These are phyloP conservation scores for Leishmania tropica DNA, from an alignment of 208 protist genomes.

Conservation along the genomic window DNA sequence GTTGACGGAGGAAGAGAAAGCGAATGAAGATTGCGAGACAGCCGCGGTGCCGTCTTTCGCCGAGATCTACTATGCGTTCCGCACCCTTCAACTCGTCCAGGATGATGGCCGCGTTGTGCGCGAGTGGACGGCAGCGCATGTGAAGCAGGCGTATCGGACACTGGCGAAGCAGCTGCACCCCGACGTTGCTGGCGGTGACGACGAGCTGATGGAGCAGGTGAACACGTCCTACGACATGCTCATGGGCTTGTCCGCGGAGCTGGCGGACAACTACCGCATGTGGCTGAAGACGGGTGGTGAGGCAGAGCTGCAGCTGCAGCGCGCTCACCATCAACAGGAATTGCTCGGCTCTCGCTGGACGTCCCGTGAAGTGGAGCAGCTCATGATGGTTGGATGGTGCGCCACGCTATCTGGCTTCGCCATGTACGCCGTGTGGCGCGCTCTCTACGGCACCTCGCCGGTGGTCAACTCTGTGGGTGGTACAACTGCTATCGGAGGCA, in stretches of 20 bases:
- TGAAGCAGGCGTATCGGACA: slow-evolving; percentile 45
- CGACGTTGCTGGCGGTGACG: slow-evolving; percentile 39
- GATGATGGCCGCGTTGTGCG: slow-evolving; percentile 18
- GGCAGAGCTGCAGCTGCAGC: slow-evolving; percentile 3
- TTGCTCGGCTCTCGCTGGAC: slow-evolving; percentile 13
- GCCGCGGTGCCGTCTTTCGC: slow-evolving; percentile 14
- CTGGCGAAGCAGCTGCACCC: slow-evolving; percentile 47
- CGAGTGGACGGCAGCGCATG: slow-evolving; percentile 28
- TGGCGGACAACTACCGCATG: slow-evolving; percentile 18
- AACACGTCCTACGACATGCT: slow-evolving; percentile 42
- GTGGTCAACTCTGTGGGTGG: not conserved
- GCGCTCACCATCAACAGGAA: not conserved
- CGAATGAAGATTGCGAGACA: slow-evolving; percentile 7
- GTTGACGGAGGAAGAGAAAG: not conserved
- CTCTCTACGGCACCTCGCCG: slow-evolving; percentile 8
- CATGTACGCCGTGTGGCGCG: slow-evolving; percentile 12
- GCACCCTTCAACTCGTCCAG: slow-evolving; percentile 21
- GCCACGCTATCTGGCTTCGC: slow-evolving; percentile 21
- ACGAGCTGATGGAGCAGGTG: slow-evolving; percentile 43
- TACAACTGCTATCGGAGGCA: not conserved
- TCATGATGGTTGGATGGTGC: slow-evolving; percentile 38
- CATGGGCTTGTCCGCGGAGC: slow-evolving; percentile 1
- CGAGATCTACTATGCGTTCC: slow-evolving; percentile 25
- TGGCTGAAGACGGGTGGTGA: slow-evolving; percentile 38
- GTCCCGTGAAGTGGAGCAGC: slow-evolving; percentile 19